Base-by-base conservation (phyloP, 2,329 filamentous ascomycete genomes). In the Aspergillus hiratsukae region DNA sequence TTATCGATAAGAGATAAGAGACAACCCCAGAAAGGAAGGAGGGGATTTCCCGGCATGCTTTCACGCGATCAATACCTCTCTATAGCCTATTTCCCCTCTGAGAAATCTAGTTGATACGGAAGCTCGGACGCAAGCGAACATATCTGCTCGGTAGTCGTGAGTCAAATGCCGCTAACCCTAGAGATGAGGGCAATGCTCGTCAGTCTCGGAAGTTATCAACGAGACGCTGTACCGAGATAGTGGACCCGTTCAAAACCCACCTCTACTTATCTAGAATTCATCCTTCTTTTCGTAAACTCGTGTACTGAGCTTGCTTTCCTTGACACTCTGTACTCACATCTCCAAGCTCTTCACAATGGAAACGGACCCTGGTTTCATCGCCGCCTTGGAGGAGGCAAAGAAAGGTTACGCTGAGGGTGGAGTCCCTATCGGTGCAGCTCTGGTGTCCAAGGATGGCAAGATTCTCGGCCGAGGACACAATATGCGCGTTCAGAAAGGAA, bases 381-480 rank as follows among this genome's bases (percentile, higher is more conserved):
- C 78, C 48, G 83, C 83, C 40, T 68, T 86, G 17, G 79, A 82
- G 59, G 82, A 86, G 68, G 83, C 83, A 11, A 79, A 76, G 65
- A 72, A 78, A 62, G 80, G 83, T 52, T 75, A 74, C 52, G 71
- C 73, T n/a, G 82, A 86, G 69, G 83, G 82, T 51, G 83, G 83
- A 48, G 78, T 85, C 2, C 83, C 83, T 1, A 79, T 83, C 55
- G 83, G 83, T 46, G 83, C 83, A 46, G 81, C 78, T 57, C 78
- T 92, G 27, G 81, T 91, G n/a, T 82, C 83, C 41, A 81, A 81
- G 55, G 83, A 89, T 63, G 89, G 89, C 58, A 85, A 80, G 60
- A 83, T 91, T 43, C 78, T 91, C 4, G 88, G 88, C 19, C 79
- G 82, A 57, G 88, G 88, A 10, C 88, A 88, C 70, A 92, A 92